Evolutionary conservation across 2,329 filamentous ascomycete genomes (phyloP), one percentile per base, ranked within the genome.

Genomic region (Phymatotrichopsis omnivora): DNA sequence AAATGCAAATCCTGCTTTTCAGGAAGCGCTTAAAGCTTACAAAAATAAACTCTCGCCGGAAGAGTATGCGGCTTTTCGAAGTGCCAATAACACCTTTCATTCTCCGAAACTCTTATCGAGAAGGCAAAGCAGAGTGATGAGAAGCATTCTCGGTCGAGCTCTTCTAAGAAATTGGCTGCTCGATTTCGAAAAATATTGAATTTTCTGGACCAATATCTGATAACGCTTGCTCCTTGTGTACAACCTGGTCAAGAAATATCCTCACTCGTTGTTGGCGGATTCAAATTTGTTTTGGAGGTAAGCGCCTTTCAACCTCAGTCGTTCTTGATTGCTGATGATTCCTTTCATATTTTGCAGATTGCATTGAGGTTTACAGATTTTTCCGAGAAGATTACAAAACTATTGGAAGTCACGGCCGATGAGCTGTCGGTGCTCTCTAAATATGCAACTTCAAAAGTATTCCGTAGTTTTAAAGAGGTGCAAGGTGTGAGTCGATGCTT

Each of bases 351-450:
- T 27, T 27, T 10, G 20, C 7, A 45, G 42, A 20, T 45, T 30
- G 42, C 32, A 14, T 37, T 45, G 20, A 23, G 43, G 14, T 46
- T 46, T 16, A 34, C 41, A 14, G 43, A 41, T 7, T 41, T 46
- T 7, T 46, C 41, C n/a, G 35, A 46, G 7, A 41, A 35, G n/a
- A 30, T 46, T 14, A 32, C 36, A 22, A 22, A 6, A 16, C 39
- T 41, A 37, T 40, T 46, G 43, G 43, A 41, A 27, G 23, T 16
- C 4, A 10, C 41, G 10, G 43, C 39, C 14, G 17, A 46, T 12
- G 30, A 46, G 22, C 12, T 46, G 12, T 46, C 43, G 3, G 39
- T 40, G 24, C 36, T 46, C 11, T 46, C 35, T 5, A 46, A 46
- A 35, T 46, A 46, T 7, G 36, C 16, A 2, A 10, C 20, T 17